Percentiles rank a stretch among this genome's conserved stretches.
Conservation (phyloP, 1,284 basidiomycete species). For the Ceratobasidium sp. region DNA sequence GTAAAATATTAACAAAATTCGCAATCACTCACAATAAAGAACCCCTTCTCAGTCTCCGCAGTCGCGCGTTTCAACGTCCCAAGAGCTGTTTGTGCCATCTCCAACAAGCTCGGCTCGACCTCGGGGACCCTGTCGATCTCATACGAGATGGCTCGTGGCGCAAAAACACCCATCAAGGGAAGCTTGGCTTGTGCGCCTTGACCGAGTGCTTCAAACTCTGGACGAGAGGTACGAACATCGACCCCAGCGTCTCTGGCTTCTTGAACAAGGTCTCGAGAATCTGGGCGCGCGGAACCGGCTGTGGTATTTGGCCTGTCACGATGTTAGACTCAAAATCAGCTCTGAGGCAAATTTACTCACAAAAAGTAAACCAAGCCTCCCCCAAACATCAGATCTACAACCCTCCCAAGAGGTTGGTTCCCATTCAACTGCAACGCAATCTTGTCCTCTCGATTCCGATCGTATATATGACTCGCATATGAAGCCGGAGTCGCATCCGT, state of each 20-base stretch:
- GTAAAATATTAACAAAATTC: neutral
- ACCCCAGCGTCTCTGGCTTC: slow-evolving; percentile 45
- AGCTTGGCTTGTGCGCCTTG: slow-evolving; percentile 38
- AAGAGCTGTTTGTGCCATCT: slow-evolving; percentile 48
- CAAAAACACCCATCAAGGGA: slow-evolving; percentile 45
- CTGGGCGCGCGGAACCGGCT: slow-evolving; percentile 44
- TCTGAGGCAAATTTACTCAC: neutral
- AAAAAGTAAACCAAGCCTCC: slow-evolving; percentile 48
- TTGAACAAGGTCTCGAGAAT: slow-evolving; percentile 45
- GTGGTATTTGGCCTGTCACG: slow-evolving; percentile 44
- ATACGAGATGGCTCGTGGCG: slow-evolving; percentile 46
- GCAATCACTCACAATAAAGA: slow-evolving; percentile 49
- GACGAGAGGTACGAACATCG: slow-evolving; percentile 42
- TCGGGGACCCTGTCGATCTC: slow-evolving; percentile 48
- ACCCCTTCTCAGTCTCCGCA: slow-evolving; percentile 43
- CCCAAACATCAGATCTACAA: slow-evolving; percentile 47
- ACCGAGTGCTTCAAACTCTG: slow-evolving; percentile 45
- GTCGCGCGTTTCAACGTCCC: slow-evolving; percentile 43
- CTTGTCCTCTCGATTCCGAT: slow-evolving; percentile 47
- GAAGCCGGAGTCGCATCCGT: slow-evolving; percentile 48
- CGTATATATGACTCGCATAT: slow-evolving; percentile 46
- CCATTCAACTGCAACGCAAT: slow-evolving; percentile 48
- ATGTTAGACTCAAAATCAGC: neutral
- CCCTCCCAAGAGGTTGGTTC: slow-evolving; percentile 45
- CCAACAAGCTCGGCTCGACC: slow-evolving; percentile 46